Evolutionary conservation across 768 basidiomycete genomes (phyloP), one percentile per base, ranked within the genome.

Genomic region (Phaffia australis): DNA sequence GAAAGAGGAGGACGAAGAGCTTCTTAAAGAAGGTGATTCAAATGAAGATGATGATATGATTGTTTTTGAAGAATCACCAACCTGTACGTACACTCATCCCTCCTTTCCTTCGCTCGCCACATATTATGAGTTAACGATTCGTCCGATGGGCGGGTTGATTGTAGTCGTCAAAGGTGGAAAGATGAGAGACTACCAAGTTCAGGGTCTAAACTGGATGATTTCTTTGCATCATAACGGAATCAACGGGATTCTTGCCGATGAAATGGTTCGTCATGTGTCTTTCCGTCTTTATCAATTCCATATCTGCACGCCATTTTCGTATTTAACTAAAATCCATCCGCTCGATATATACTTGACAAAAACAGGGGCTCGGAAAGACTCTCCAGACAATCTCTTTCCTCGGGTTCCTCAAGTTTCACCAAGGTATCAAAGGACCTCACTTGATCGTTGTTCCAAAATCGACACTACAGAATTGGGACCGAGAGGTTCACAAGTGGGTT

Each of bases 381-480:
- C 82, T 98, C 0, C 95, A 99, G 79, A 97, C 94, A 0, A 94
- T 99, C 72, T 87, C 94, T 0, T 99, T 99, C 81, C 84, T 97
- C 29, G 84, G 90, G 6, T 98, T 95, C 75, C 85, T 98, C 70
- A 91, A 88, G 74, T 87, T 91, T 74, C 84, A 91, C 75, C 82
- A 81, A 27, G 82, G 81, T 66, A 85, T 82, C 63, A 69, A 77
- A 21, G 93, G 95, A 1, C 92, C 90, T 3, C 94, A 98, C 76
- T 83, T 98, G 27, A 84, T 99, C 73, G 89, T 98, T 66, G 95
- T 98, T 6, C 95, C 95, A n/a, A 98, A 98, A 77, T 93, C 91
- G 1, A 99, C 94, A 0, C 80, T 98, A 29, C 89, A 98, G 75
- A 99, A 98, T 75, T 99, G 95, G 95, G 79, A 82, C 21, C 85